Conservation (phyloP, 108 stramenopile species). For the Stephanodiscus minutulus region DNA sequence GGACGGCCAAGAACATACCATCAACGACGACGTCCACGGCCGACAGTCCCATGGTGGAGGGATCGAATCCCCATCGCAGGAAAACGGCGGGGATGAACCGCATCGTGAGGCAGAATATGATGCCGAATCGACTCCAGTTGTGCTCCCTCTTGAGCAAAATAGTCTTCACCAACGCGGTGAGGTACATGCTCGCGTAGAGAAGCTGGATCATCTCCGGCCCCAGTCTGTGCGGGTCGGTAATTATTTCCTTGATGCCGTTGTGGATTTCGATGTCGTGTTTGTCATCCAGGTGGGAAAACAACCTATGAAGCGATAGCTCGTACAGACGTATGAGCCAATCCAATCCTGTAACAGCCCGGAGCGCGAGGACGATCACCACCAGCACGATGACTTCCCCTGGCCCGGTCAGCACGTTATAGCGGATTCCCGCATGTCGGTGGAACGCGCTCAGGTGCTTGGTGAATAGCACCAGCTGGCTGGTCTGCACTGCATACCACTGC, state of each 20-base stretch:
- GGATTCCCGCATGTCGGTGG: slow-evolving; percentile 81
- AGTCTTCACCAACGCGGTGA: slow-evolving; percentile 65
- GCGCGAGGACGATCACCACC: slow-evolving; percentile 57
- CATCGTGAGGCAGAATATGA: slow-evolving; percentile 75
- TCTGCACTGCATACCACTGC: slow-evolving; percentile 91
- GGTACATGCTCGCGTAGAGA: slow-evolving; percentile 69
- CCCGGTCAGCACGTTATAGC: slow-evolving; percentile 84
- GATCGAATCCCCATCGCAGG: slow-evolving; percentile 54
- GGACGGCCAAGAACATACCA: slow-evolving; percentile 85
- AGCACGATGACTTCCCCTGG: slow-evolving; percentile 83
- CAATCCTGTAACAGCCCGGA: slow-evolving; percentile 76
- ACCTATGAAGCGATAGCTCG: slow-evolving; percentile 52
- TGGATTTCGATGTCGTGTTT: slow-evolving; percentile 57
- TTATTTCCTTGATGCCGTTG: slow-evolving; percentile 48
- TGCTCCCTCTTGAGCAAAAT: slow-evolving; percentile 61
- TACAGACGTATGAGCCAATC: slow-evolving; percentile 72
- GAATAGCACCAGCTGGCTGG: slow-evolving; percentile 77
- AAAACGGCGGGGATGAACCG: slow-evolving; percentile 76
- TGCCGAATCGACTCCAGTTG: slow-evolving; percentile 85
- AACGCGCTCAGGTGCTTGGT: slow-evolving; percentile 88
- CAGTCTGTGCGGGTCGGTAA: slow-evolving; percentile 53
- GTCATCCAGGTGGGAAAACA: slow-evolving; percentile 48
- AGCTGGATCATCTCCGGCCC: slow-evolving; percentile 63
- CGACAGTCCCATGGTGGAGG: slow-evolving; percentile 29
- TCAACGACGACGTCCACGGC: slow-evolving; percentile 78